Evolutionary conservation across 306 rosid genomes (phyloP).

Genomic region (Ammopiptanthus mongolicus): DNA sequence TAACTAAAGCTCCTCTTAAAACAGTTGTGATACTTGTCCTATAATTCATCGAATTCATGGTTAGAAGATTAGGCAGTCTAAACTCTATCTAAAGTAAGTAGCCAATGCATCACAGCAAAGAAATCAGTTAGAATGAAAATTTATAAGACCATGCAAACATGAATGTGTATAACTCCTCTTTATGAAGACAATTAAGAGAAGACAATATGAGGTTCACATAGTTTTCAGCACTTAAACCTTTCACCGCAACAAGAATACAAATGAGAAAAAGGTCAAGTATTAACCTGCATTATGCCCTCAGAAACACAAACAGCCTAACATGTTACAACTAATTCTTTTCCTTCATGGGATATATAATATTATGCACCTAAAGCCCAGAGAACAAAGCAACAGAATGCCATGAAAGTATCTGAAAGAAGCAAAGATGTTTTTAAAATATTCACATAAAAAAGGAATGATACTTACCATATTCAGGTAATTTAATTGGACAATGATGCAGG

Average conservation of each 20-base stretch:
- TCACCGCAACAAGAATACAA: not conserved
- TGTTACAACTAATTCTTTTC: not conserved
- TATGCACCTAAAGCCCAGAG: not conserved
- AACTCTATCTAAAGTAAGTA: not conserved
- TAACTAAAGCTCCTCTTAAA: not conserved
- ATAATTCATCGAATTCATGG: not conserved
- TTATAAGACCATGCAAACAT: not conserved
- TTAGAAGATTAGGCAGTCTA: not conserved
- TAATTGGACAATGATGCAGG: conserved; percentile 70
- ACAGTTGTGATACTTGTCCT: not conserved
- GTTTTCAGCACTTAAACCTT: too few species aligned
- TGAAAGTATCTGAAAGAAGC: not conserved
- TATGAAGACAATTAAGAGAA: not conserved
- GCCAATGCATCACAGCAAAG: not conserved
- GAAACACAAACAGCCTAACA: not conserved
- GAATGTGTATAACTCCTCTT: not conserved
- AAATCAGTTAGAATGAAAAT: not conserved
- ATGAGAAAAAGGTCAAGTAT: too few species aligned
- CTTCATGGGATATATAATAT: not conserved
- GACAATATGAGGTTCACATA: not conserved
- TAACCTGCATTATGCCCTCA: not conserved
- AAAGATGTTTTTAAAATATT: not conserved
- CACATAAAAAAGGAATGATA: not conserved
- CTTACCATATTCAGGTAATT: conserved; percentile 82
- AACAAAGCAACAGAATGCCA: conserved; percentile 5